Conservation (phyloP, 2,329 filamentous ascomycete genomes). For the Dothideomycetes sp. region DNA sequence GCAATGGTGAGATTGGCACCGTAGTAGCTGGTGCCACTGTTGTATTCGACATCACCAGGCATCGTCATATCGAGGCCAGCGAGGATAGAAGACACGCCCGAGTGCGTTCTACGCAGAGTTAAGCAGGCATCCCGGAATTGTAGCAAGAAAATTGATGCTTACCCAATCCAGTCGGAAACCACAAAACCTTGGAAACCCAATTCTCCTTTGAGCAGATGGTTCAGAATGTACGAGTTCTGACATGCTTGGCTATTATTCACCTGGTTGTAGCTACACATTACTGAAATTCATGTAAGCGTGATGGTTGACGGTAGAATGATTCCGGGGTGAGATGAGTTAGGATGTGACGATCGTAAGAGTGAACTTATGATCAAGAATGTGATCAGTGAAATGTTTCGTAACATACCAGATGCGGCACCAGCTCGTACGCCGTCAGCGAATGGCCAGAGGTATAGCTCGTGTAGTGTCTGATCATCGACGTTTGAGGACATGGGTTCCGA, state of each 20-base stretch:
- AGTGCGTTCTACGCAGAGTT: slow-evolving; percentile 44
- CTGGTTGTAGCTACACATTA: slow-evolving; percentile 20
- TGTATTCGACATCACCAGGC: slow-evolving; percentile 37
- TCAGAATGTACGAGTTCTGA: slow-evolving; percentile 52
- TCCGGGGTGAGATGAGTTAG: no score
- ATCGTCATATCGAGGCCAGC: slow-evolving; percentile 56
- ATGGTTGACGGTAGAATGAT: no score
- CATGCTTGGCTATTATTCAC: slow-evolving; percentile 64
- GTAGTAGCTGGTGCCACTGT: slow-evolving; percentile 14
- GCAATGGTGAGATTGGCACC: slow-evolving; percentile 17
- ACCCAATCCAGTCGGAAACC: slow-evolving; percentile 52
- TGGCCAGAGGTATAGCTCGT: slow-evolving; percentile 47
- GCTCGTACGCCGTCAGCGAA: slow-evolving; percentile 51
- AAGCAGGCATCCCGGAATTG: not conserved
- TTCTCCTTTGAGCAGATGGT: slow-evolving; percentile 58
- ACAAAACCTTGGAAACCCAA: slow-evolving; percentile 58
- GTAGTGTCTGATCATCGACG: slow-evolving; percentile 48
- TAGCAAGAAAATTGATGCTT: not conserved
- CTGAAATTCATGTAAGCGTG: slow-evolving; percentile 14
- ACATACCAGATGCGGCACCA: slow-evolving; percentile 51
- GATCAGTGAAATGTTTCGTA: slow-evolving; percentile 29
- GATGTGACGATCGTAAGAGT: no score
- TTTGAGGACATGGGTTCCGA: slow-evolving; percentile 49
- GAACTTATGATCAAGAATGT: no score
- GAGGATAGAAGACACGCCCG: slow-evolving; percentile 47